A percentile compares a stretch with the other conserved stretches of the same genome.
Evolutionary conservation across 2,329 filamentous ascomycete species (phyloP).

Genomic region (Xylariales sp.): DNA sequence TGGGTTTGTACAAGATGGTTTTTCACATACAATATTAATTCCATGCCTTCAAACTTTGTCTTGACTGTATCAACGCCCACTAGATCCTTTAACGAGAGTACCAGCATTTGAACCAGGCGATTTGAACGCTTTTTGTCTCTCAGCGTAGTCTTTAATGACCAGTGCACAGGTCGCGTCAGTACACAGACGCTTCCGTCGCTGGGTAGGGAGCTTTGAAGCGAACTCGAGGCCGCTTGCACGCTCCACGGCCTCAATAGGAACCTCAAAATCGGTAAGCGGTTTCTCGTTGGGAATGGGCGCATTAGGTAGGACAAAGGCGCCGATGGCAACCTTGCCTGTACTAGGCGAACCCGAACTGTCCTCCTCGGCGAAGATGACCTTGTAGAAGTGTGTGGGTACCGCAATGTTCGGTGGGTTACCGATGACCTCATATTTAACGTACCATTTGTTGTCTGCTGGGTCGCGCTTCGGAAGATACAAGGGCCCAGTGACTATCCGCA

Average conservation of each 20-base stretch:
- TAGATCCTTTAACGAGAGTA: conserved; percentile 29
- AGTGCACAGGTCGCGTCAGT: conserved; percentile 86
- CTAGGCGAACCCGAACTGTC: conserved; percentile 58
- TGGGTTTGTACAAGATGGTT: conserved; percentile 28
- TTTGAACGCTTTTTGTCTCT: conserved; percentile 68
- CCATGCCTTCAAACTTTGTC: conserved; percentile 4
- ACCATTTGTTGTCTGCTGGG: conserved; percentile 88
- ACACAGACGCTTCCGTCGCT: conserved; percentile 83
- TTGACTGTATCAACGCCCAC: conserved; percentile 10
- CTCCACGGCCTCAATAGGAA: conserved; percentile 92
- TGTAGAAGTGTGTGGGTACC: conserved; percentile 99
- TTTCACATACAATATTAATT: conserved; percentile 21
- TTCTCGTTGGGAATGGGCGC: conserved; percentile 88
- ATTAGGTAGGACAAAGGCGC: conserved; percentile 95
- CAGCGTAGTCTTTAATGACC: conserved; percentile 81
- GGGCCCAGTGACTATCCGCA: conserved; percentile 92
- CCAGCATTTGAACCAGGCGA: conserved; percentile 21
- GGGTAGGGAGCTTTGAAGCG: conserved; percentile 78
- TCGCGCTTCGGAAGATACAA: conserved; percentile 91
- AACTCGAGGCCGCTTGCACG: conserved; percentile 93
- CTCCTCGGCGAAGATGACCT: conserved; percentile 97
- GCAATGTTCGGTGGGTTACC: conserved; percentile 92
- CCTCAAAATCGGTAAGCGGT: conserved; percentile 91
- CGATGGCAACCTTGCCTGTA: conserved; percentile 79
- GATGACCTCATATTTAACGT: conserved; percentile 94